Percentiles rank a stretch among this genome's conserved stretches.
Conservation (phyloP, 1,284 basidiomycete species). For the Xerocomus minutiporus region DNA sequence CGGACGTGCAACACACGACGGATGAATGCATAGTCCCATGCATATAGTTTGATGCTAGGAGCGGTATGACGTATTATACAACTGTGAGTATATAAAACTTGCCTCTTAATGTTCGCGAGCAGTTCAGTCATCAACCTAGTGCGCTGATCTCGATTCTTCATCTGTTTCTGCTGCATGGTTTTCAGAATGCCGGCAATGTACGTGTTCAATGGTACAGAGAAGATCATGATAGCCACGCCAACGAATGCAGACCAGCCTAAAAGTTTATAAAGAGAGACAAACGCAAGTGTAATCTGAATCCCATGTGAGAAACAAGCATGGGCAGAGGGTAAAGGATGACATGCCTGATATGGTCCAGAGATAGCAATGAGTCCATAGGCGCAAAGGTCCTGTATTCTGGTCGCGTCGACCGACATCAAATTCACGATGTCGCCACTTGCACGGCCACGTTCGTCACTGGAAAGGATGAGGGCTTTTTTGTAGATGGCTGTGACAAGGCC, state of each 20-base stretch:
- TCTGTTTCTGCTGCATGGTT: constrained; percentile 72
- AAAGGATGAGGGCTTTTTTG: constrained; percentile 80
- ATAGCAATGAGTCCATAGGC: constrained; percentile 68
- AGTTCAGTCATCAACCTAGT: constrained; percentile 79
- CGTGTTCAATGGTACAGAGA: constrained; percentile 80
- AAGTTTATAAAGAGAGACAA: constrained; percentile 83
- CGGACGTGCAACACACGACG: constrained; percentile 70
- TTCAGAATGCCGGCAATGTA: constrained; percentile 74
- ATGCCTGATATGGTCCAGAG: constrained; percentile 66
- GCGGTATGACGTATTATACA: neutral
- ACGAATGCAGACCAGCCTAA: constrained; percentile 92
- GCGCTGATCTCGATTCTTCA: constrained; percentile 84
- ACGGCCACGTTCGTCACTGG: constrained; percentile 75
- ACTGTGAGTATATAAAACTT: neutral
- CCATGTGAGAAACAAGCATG: neutral
- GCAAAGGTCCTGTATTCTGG: constrained; percentile 78
- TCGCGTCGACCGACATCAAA: constrained; percentile 85
- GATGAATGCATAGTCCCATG: constrained; percentile 87
- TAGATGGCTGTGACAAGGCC: constrained; percentile 86
- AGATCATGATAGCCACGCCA: constrained; percentile 87
- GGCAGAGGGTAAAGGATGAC: neutral
- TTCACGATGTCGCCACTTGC: constrained; percentile 93
- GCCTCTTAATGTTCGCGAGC: constrained; percentile 87
- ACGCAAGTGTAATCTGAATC: constrained; percentile 75
- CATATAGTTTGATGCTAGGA: constrained; percentile 71